These are phyloP conservation scores for Podospora pseudoanserina DNA, from an alignment of 495 filamentous ascomycete genomes.

Conservation along the genomic window DNA sequence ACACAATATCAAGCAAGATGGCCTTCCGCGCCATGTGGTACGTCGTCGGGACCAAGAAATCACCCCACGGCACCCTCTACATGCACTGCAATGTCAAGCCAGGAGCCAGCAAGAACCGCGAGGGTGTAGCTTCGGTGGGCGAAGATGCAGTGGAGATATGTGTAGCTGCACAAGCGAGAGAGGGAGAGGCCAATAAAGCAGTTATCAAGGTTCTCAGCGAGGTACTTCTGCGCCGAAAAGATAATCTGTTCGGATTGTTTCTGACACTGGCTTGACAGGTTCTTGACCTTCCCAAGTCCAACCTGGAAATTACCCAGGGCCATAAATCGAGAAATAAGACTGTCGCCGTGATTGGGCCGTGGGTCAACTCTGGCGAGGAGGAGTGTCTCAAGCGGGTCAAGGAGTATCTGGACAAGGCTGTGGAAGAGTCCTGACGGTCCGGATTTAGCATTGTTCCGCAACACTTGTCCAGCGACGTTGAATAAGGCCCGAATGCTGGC, in stretches of 20 bases:
- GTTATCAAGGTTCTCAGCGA: conserved; percentile 61
- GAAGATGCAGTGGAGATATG: conserved; percentile 56
- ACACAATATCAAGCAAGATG: neutral
- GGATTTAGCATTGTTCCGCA: neutral
- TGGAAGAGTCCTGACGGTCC: conserved; percentile 12
- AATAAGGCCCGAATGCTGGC: too few species aligned
- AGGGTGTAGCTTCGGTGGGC: conserved; percentile 54
- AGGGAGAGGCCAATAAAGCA: conserved; percentile 65
- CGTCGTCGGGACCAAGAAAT: conserved; percentile 33
- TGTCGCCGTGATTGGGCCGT: conserved; percentile 25
- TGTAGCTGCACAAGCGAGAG: conserved; percentile 58
- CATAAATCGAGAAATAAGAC: conserved; percentile 61
- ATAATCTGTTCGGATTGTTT: neutral
- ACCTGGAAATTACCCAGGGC: conserved; percentile 60
- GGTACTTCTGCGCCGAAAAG: conserved; percentile 34
- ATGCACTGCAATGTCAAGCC: conserved; percentile 62
- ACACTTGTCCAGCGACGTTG: too few species aligned
- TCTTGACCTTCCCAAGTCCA: conserved; percentile 60
- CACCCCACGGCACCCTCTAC: conserved; percentile 40
- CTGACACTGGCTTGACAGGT: conserved; percentile 10
- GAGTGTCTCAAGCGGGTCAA: conserved; percentile 26
- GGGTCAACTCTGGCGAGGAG: conserved; percentile 27
- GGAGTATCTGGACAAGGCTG: conserved; percentile 23
- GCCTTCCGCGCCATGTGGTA: conserved; percentile 28
- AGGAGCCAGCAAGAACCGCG: conserved; percentile 56